Evolutionary conservation across 179 eudicot genomes (phyloP), one percentile per base, ranked within the genome.

Genomic region (Vitellaria paradoxa): DNA sequence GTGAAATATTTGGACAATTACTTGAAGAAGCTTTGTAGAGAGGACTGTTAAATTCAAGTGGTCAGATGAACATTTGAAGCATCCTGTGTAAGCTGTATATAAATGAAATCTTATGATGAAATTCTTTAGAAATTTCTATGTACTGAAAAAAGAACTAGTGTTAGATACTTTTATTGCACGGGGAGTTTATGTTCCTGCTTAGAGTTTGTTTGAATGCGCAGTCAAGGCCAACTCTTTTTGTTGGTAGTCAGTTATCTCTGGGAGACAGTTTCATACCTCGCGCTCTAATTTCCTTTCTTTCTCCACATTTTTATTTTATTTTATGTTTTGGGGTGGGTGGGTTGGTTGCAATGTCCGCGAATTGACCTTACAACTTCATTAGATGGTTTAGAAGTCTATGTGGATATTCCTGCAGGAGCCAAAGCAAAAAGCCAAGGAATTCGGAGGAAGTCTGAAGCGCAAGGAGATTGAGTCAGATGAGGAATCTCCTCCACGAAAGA

Each of bases 401-500:
- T 60, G 61, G 66, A 56, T 50, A 42, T 71, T 13, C 66, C 40
- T 70, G 21, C 83, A 93, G 98, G 97, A 85, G 81, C 93, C 93
- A 57, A 85, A 81, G 85, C 95, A 81, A 72, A 83, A 74, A 71
- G 83, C 66, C 18, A 89, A 84, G 87, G 92, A 81, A 55, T 84
- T 90, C 1, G 82, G 89, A 81, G 77, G 91, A 60, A 86, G 90
- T 76, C 87, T 82, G 82, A 96, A 93, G 82, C 91, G 96, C 49
- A 93, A 92, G 81, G 98, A 78, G 78, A 87, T 93, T 7, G 97
- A 94, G 55, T 96, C 98, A 24, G 99, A 96, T 73, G 97, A 91
- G 83, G 99, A 96, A n/a, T 89, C 96, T 81, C 93, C 96, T 62
- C 96, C 85, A 45, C 86, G 87, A 80, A 96, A 94, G 80, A 75